Evolutionary conservation across 2,329 filamentous ascomycete genomes (phyloP), one percentile per base, ranked within the genome.

Genomic region (Paracoccidioides brasiliensis): DNA sequence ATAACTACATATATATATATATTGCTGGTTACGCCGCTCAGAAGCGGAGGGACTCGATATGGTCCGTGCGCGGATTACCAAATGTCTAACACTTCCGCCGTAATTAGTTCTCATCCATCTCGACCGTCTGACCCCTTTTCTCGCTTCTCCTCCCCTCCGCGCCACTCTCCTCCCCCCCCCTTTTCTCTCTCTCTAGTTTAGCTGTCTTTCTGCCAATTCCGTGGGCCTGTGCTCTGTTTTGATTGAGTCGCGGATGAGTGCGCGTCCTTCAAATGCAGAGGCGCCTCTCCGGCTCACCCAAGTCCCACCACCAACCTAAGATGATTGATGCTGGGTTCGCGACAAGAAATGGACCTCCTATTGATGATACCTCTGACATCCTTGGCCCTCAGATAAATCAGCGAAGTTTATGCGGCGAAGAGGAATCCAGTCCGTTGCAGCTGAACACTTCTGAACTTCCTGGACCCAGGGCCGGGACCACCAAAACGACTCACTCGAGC

Each of bases 271-370:
- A 65, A 72, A 74, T 74, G 71, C 71, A 68, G 65, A 72, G 69
- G 71, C 71, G 70, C 64, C 71, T 67, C 66, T 74, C 71, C 66
- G 70, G 68, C 63, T 71, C 69, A 59, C 69, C 41, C 65, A 69
- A 70, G 62, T 63, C 66, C 67, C 65, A 69, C 63, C 66, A 70
- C 60, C 65, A 66, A 15, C 33, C 15, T 58, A 63, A 63, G 60
- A 60, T 61, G 59, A 62, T 65, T 58, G 67, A 67, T 63, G 59
- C 64, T 53, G 60, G 66, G 57, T 63, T 64, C 53, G 69, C 71
- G 51, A 57, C 59, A 46, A 61, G 56, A 55, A 61, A 70, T 68
- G 67, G 64, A 63, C 59, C 61, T 59, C 63, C 64, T 58, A 62
- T 61, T 58, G 57, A 64, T 59, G 66, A 66, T 32, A 55, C 63